Conservation (phyloP, 2,329 filamentous ascomycete species). For the Fusarium fujikuroi region DNA sequence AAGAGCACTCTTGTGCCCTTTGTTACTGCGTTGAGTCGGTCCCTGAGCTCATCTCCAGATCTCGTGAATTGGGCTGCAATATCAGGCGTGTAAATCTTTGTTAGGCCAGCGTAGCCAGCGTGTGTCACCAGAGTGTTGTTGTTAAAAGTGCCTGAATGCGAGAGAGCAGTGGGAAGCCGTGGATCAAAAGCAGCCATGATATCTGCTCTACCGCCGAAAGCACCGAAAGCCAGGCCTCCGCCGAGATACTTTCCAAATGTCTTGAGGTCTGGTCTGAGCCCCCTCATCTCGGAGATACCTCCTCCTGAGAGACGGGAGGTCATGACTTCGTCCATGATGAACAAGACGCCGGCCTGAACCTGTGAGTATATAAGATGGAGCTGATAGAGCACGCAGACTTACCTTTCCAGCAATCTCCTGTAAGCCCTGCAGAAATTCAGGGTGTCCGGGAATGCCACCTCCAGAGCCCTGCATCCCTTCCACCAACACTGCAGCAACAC, state of each 20-base stretch:
- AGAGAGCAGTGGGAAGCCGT: constrained; percentile 51
- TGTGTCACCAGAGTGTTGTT: constrained; percentile 72
- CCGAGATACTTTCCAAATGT: constrained; percentile 75
- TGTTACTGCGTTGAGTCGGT: constrained; percentile 46
- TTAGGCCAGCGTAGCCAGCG: constrained; percentile 58
- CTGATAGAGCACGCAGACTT: neutral
- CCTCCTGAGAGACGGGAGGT: constrained; percentile 66
- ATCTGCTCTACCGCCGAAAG: constrained; percentile 69
- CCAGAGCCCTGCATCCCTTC: constrained; percentile 74
- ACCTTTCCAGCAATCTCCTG: constrained; percentile 57
- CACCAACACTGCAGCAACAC: constrained; percentile 71
- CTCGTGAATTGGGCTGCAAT: constrained; percentile 47
- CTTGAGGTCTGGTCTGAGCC: constrained; percentile 67
- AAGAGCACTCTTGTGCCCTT: constrained; percentile 52
- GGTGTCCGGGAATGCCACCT: constrained; percentile 63
- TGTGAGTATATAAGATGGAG: neutral
- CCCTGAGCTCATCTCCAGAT: constrained; percentile 46
- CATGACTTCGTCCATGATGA: constrained; percentile 79
- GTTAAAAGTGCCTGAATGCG: constrained; percentile 74
- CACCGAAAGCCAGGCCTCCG: constrained; percentile 73
- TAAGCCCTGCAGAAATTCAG: constrained; percentile 63
- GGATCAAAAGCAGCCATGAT: constrained; percentile 70
- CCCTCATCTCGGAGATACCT: constrained; percentile 58
- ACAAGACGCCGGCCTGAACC: constrained; percentile 59
- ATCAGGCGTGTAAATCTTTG: constrained; percentile 49